Evolutionary conservation across 2,329 filamentous ascomycete genomes (phyloP).

Genomic region (Calonectria hawksworthii): DNA sequence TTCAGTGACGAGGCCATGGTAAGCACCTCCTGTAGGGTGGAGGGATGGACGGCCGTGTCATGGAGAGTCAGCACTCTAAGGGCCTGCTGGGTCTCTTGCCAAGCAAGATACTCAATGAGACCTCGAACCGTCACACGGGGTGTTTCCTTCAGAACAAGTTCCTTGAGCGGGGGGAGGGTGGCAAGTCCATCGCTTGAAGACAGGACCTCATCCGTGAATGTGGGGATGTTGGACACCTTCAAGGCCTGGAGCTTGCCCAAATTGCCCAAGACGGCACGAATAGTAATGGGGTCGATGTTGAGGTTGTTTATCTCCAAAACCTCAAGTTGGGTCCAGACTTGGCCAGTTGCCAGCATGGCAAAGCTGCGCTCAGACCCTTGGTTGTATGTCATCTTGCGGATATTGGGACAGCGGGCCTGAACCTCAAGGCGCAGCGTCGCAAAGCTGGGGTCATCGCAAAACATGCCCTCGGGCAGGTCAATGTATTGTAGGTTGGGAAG

Average conservation of each 20-base stretch:
- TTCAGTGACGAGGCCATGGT: slow-evolving; percentile 69
- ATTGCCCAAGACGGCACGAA: slow-evolving; percentile 79
- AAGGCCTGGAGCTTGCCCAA: slow-evolving; percentile 79
- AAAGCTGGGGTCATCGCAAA: slow-evolving; percentile 82
- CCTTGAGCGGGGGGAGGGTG: slow-evolving; percentile 80
- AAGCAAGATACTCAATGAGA: slow-evolving; percentile 76
- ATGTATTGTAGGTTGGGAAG: slow-evolving; percentile 89
- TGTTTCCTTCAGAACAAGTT: slow-evolving; percentile 79
- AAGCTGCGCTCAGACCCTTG: slow-evolving; percentile 84
- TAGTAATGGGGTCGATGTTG: slow-evolving; percentile 76
- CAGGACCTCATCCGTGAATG: slow-evolving; percentile 85
- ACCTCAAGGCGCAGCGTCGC: slow-evolving; percentile 85
- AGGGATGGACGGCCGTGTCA: slow-evolving; percentile 77
- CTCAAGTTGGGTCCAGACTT: slow-evolving; percentile 78
- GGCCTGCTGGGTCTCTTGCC: slow-evolving; percentile 68
- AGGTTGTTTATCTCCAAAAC: slow-evolving; percentile 79
- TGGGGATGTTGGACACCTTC: slow-evolving; percentile 77
- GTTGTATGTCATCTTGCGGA: slow-evolving; percentile 91
- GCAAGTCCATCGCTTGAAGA: slow-evolving; percentile 75
- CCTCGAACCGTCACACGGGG: slow-evolving; percentile 81
- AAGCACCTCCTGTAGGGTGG: slow-evolving; percentile 73
- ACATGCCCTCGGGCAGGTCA: slow-evolving; percentile 91
- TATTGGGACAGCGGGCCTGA: slow-evolving; percentile 83
- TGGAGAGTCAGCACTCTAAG: slow-evolving; percentile 79
- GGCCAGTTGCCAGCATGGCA: slow-evolving; percentile 75